Percentiles rank a stretch among this genome's conserved stretches.
Conservation (phyloP, 1,284 basidiomycete genomes). For the Marasmius fiardii region DNA sequence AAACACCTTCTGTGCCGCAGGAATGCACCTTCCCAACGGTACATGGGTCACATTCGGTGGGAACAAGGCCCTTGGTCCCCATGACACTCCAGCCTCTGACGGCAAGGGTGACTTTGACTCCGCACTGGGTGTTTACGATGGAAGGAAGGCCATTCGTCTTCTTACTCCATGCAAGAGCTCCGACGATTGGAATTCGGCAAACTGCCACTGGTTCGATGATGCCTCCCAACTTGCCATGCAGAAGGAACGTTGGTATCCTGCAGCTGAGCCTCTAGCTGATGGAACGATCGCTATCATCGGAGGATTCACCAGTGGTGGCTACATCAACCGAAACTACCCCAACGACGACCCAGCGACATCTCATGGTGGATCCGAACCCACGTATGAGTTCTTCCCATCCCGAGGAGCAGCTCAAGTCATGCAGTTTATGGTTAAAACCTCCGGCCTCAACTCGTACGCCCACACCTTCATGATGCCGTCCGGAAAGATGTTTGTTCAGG, state of each 20-base stretch:
- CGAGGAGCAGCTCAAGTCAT: conserved; percentile 59
- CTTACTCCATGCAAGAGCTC: conserved; percentile 69
- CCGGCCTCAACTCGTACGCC: conserved; percentile 88
- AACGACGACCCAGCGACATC: conserved; percentile 62
- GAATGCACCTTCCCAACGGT: conserved; percentile 65
- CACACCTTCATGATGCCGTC: conserved; percentile 85
- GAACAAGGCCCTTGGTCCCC: conserved; percentile 76
- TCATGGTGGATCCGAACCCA: conserved; percentile 66
- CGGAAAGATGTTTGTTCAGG: conserved; percentile 82
- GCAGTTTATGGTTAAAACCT: conserved; percentile 78
- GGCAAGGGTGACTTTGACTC: conserved; percentile 45
- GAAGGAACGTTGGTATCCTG: conserved; percentile 83
- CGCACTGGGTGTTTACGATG: conserved; percentile 64
- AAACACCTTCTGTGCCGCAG: conserved; percentile 83
- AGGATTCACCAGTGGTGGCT: conserved; percentile 82
- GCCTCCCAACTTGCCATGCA: conserved; percentile 68
- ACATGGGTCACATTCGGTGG: conserved; percentile 66
- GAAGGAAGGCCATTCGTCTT: conserved; percentile 65
- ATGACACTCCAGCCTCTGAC: conserved; percentile 53
- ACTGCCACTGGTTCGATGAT: conserved; percentile 82
- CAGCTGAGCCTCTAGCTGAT: conserved; percentile 72
- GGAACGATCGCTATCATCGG: conserved; percentile 73
- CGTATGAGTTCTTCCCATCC: conserved; percentile 83
- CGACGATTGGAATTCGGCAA: conserved; percentile 42
- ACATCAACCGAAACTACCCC: conserved; percentile 83